Evolutionary conservation across 345 rosid species (phyloP).

Genomic region (Capsella bursapastoris): DNA sequence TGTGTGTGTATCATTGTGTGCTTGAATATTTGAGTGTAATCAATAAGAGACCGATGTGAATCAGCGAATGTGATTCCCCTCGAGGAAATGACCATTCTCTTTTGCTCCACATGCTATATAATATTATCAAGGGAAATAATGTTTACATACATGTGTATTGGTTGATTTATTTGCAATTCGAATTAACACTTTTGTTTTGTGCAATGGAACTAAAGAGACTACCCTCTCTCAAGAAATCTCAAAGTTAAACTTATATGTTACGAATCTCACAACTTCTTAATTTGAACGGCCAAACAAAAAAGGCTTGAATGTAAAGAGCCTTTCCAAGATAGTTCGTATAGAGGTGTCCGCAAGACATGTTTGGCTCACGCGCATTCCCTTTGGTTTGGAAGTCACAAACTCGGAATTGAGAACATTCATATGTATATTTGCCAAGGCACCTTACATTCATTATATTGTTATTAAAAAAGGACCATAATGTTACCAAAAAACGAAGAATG

Average conservation of each 20-base stretch:
- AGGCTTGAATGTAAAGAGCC: not conserved
- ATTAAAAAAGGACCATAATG: not conserved
- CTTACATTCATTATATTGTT: not conserved
- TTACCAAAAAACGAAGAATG: not conserved
- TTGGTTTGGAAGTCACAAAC: not conserved
- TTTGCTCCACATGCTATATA: not conserved
- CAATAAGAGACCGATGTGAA: conserved; percentile 31
- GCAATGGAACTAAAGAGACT: not conserved
- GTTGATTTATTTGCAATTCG: not conserved
- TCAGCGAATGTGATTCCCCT: conserved; percentile 32
- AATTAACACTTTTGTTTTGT: not conserved
- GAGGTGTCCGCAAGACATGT: not conserved
- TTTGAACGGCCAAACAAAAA: not conserved
- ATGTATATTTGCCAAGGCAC: not conserved
- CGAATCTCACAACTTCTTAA: not conserved
- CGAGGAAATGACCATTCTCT: conserved; percentile 31
- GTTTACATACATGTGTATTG: conserved; percentile 1
- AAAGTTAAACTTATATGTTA: not conserved
- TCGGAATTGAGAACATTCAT: not conserved
- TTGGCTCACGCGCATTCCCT: not conserved
- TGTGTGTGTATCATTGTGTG: conserved; percentile 16
- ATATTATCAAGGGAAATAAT: conserved; percentile 10
- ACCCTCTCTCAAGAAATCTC: not conserved
- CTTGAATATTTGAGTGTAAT: conserved; percentile 17
- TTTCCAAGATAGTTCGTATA: not conserved